Base-by-base conservation (phyloP, 2,329 filamentous ascomycete genomes). In the Teratosphaeriaceae sp. region DNA sequence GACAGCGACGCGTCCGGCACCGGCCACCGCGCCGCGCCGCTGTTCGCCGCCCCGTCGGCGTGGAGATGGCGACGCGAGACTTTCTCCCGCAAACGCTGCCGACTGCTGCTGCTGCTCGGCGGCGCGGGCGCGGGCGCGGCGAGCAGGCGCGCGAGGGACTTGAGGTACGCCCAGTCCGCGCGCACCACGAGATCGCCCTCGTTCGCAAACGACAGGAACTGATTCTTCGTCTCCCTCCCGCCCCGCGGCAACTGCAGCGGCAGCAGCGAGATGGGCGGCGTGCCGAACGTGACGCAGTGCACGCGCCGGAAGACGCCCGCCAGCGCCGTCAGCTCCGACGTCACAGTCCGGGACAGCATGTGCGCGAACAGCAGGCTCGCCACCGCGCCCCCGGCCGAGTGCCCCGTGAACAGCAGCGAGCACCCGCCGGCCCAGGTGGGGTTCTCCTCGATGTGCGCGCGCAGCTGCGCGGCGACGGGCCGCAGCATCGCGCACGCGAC, bases 321-420 rank as follows among this genome's bases (percentile, higher is more conserved):
- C 3, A 94, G 73, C 23, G 70, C 62, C 47, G 75, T 85, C 33
- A 94, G 76, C 57, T 90, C 84, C 5, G 82, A 87, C 31, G 71
- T 62, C 2, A 82, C 64, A 1, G 72, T 75, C 2, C 68, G 71
- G 2, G 79, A 71, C 29, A 90, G 74, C 82, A 94, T 90, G 63
- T 95, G 88, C 26, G 77, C 75, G 64, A 88, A 94, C 0, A 94
- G 71, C 9, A 95, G 70, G 2, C 82, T 76, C 0, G 88, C 88
- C 1, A 94, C 81, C 0, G 88, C 88, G 2, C 88, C 88, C 13
- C 88, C 88, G 0, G 88, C 88, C 1, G 83, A 88, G 59, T 94
- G 88, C 0, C 88, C 88, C 0, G 88, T 94, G 47, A 95, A 84
- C 15, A 94, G 70, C 7, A 94, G 72, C 13, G 82, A 86, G 57